Base-by-base conservation (phyloP, 192 early-diverging fungal species). In the Dissophora globulifera region DNA sequence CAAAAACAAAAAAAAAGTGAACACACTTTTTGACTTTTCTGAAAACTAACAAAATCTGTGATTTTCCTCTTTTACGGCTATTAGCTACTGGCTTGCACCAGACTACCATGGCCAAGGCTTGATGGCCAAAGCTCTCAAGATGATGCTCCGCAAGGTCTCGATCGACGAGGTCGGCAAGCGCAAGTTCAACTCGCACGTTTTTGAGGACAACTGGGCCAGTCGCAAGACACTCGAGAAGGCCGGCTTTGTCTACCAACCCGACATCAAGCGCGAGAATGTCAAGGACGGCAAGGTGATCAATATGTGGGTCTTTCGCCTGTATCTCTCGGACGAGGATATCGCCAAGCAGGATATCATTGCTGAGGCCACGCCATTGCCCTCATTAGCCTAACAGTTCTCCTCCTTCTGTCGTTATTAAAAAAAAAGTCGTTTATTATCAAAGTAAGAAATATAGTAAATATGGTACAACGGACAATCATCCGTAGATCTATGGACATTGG, bases 61-160 rank as follows among this genome's bases (percentile, higher is more conserved):
- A 48, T 23, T 48, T 11, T 25, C n/a, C 6, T 8, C 55, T n/a
- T 35, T 2, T 32, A 46, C 27, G 16, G 43, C 22, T 48, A 6
- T 17, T 55, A 67, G 72, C 22, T 76, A 67, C 38, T 76, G 72
- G 72, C 51, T 76, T 19, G 56, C 57, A 1, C 58, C 63, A 20
- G 72, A 66, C 9, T 76, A 76, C 38, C 72, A 62, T 17, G 72
- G 72, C 2, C 41, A 62, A 33, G 72, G 72, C 13, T 19, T 76
- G n/a, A 67, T 76, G 62, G 50, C 72, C 17, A 76, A 76, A 30
- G 72, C 72, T 0, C 40, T 76, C 9, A 42, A 57, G 30, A 30
- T 66, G 43, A 42, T 67, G 33, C 63, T 76, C 1, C 40, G 52
- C 2, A 53, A 51, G 38, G 16, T 57, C 3, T 45, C 63, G 19